phyloP scores from a whole-genome alignment of 805 yeast genomes.

The Saccharomyces eubayanus region DNA sequence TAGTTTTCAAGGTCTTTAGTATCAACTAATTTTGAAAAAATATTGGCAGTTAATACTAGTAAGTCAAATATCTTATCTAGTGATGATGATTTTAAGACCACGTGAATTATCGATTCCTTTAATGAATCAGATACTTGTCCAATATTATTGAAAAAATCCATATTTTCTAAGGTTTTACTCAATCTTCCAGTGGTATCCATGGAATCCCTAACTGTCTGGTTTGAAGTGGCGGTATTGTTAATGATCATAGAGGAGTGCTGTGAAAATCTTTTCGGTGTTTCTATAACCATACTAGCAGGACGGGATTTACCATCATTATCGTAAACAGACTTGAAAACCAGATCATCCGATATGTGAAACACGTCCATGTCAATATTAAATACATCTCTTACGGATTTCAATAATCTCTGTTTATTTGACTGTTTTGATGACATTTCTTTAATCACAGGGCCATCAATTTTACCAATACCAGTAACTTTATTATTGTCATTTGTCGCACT shows the following conservation, averaged over 20 bases:
- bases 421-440: slow-evolving; percentile 20
- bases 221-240: slow-evolving; percentile 4
- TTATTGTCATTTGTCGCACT: slow-evolving; percentile 2
- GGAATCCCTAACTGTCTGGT: slow-evolving; percentile 13
- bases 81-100: slow-evolving; percentile 59
- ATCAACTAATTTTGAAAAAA: slow-evolving; percentile 41
- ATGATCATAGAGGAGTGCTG: slow-evolving; percentile 25
- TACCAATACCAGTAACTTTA: slow-evolving; percentile 39
- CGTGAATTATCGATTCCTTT: slow-evolving; percentile 33
- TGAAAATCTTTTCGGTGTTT: slow-evolving; percentile 38
- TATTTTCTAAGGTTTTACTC: slow-evolving; percentile 23
- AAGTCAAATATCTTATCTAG: slow-evolving; percentile 73
- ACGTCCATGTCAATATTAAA: slow-evolving; percentile 53
- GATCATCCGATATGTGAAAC: slow-evolving; percentile 45
- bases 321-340: slow-evolving; percentile 50
- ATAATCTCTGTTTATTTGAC: slow-evolving; percentile 39
- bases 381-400: slow-evolving; percentile 52
- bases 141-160: slow-evolving; percentile 27
- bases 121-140: slow-evolving; percentile 28
- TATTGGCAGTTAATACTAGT: slow-evolving; percentile 60
- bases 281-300: slow-evolving; percentile 41
- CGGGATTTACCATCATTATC: slow-evolving; percentile 32
- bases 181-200: slow-evolving; percentile 15
- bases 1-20: slow-evolving; percentile 37
- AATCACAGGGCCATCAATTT: slow-evolving; percentile 34